Evolutionary conservation across 139 green algal genomes (phyloP), one percentile per base, ranked within the genome.

Genomic region (Chlamydomonas incerta): DNA sequence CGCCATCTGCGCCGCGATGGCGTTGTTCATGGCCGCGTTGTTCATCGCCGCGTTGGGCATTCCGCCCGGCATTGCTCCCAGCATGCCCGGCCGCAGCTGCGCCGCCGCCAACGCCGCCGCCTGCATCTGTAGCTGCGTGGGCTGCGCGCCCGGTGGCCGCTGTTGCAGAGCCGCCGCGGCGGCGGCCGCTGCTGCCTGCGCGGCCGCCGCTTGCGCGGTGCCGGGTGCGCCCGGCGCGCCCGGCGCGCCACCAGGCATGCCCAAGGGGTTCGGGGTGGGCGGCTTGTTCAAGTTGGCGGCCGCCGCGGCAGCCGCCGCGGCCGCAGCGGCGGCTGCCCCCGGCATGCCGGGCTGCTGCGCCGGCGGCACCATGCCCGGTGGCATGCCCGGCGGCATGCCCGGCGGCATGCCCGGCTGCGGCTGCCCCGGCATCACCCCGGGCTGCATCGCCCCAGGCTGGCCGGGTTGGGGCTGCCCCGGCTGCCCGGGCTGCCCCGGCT

Each of bases 101-200:
- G 47, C 65, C 52, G 73, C 73, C 13, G 74, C 74, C 23, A 71
- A 26, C 13, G 75, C 75, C 74, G 76, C 75, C 65, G 77, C 79
- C 46, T 85, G 79, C 65, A 85, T 35, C 67, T 85, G 79, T 31
- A 58, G 31, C 63, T 55, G 65, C 23, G 79, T 41, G 33, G 79
- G 63, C 24, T 74, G 63, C 5, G 41, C 18, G 9, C 18, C 77
- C 41, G 77, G 63, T 31, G 77, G 77, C 31, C 77, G 79, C 66
- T 85, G 79, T 66, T 23, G 29, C 63, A 10, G n/a, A 3, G n/a
- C 9, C n/a, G 29, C 29, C 29, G 55, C n/a, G 31, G 79, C 63
- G 13, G 76, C 76, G 13, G 58, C 57, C 0, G 63, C 41, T 46
- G 26, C 37, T 29, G 62, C 47, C 10, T 46, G 9, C 4, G 77